phyloP scores from a whole-genome alignment of 331 rosid species.

The Stylosanthes scabra region DNA sequence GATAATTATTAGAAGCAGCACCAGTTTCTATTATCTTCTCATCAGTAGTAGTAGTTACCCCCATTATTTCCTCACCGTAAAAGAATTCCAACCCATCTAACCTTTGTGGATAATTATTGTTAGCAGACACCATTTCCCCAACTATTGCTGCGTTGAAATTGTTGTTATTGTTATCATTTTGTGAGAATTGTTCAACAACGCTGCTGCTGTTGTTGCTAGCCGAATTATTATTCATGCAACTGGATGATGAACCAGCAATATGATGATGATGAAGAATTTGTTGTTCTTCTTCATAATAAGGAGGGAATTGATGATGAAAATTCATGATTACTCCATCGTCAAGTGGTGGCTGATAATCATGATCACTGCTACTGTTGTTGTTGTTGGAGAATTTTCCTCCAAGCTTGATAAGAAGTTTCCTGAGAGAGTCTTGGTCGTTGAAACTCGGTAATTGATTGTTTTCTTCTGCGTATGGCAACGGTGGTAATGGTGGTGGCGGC shows the following conservation, averaged over 20 bases:
- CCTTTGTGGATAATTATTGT: constrained; percentile 41
- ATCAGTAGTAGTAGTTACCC: neutral
- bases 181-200: constrained; percentile 34
- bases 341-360: constrained; percentile 37
- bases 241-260: constrained; percentile 36
- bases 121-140: constrained; percentile 46
- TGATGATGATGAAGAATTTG: neutral
- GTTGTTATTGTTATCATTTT: constrained; percentile 44
- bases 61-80: constrained; percentile 44
- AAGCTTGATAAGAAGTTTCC: constrained; percentile 64
- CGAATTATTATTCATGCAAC: constrained; percentile 22
- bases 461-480: constrained; percentile 24
- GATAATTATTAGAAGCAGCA: constrained; percentile 28
- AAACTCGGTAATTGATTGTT: constrained; percentile 42
- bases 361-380: too few relatives aligned
- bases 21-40: constrained; percentile 27
- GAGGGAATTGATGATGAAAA: constrained; percentile 44
- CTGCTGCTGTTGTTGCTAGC: constrained; percentile 9
- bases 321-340: constrained; percentile 28
- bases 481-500: constrained; percentile 6
- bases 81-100: constrained; percentile 62
- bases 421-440: constrained; percentile 64
- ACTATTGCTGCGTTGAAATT: constrained; percentile 25
- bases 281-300: constrained; percentile 19
- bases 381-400: constrained; percentile 67